These are phyloP conservation scores for Hypsizygus marmoreus DNA, from an alignment of 768 basidiomycete species.

Conservation along the genomic window DNA sequence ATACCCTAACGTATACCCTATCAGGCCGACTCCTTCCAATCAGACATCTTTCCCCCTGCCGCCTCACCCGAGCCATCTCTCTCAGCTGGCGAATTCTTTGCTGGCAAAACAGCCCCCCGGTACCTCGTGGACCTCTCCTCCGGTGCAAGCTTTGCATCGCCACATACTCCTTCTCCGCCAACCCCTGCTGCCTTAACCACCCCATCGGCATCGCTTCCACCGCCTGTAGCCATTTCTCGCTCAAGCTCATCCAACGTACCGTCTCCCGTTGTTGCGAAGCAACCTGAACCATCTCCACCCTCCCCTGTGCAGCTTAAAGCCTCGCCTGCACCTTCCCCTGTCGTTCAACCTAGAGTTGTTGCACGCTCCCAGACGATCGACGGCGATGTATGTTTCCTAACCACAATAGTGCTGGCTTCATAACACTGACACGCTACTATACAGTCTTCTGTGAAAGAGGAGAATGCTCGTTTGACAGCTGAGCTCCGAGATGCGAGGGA, in stretches of 20 bases:
- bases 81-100: conserved; percentile 83
- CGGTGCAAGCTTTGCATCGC: conserved; percentile 49
- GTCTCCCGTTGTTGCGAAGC: conserved; percentile 19
- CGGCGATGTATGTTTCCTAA: conserved; percentile 26
- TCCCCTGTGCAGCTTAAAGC: conserved; percentile 16
- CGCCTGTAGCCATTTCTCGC: conserved; percentile 12
- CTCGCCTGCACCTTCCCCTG: conserved; percentile 14
- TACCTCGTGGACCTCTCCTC: conserved; percentile 82
- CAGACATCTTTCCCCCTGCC: conserved; percentile 95
- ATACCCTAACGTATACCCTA: neutral
- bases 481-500: conserved; percentile 81
- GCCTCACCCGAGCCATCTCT: conserved; percentile 80
- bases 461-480: conserved; percentile 61
- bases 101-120: conserved; percentile 75
- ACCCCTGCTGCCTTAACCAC: conserved; percentile 34
- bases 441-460: conserved; percentile 37
- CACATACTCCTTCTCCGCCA: conserved; percentile 28
- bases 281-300: conserved; percentile 17
- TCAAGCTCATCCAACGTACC: conserved; percentile 29
- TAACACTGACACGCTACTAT: conserved; percentile 1
- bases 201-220: conserved; percentile 23
- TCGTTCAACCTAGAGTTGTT: conserved; percentile 20
- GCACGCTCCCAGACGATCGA: conserved; percentile 22
- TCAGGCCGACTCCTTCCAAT: conserved; percentile 93
- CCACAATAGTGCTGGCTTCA: neutral